Base-by-base conservation (phyloP, 73 alveolate genomes). In the Effrenium voratum region DNA sequence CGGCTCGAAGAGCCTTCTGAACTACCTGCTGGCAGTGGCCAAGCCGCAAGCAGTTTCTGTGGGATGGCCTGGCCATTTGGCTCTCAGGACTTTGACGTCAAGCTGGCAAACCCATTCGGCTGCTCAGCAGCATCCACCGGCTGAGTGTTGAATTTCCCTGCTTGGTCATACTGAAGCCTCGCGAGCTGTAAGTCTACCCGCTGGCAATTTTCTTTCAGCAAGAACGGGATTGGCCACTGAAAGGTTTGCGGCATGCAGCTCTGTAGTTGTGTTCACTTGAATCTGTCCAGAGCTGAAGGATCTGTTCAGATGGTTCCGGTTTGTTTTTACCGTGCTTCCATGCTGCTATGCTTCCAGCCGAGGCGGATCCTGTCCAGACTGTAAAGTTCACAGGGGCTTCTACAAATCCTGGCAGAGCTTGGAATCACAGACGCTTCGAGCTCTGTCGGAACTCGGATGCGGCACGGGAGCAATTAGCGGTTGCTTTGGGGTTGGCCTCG, bases 1-100 rank as follows among this genome's bases (percentile, higher is more conserved):
- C 30, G 97, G 97, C 59, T 90, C 97, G 66, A 90, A 75, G 72
- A 90, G 97, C 97, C 40, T 90, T 40, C 26, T 76, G 77, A 90
- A 90, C 97, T 90, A 90, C 87, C 97, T 90, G 1, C 32, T 90
- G 76, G 97, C 57, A 76, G 97, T 68, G 77, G 41, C 92, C 19
- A 30, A 43, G 60, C 87, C 19, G 26, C n/a, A n/a, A n/a, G n/a
- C n/a, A n/a, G n/a, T n/a, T n/a, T n/a, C n/a, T n/a, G n/a, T n/a
- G n/a, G n/a, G n/a, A n/a, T n/a, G n/a, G n/a, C n/a, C n/a, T n/a
- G n/a, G n/a, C n/a, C n/a, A 2, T 16, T 45, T 12, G 6, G 45
- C 41, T 24, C 72, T 38, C 41, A 90, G 97, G 97, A 90, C 36
- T 90, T 90, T 19, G 97, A 90, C 82, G 36, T 90, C 43, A 73